Percentiles rank a stretch among this genome's conserved stretches.
phyloP scores from a whole-genome alignment of 1,139 yeast genomes.

The Yamadazyma pseudoaaseri region DNA sequence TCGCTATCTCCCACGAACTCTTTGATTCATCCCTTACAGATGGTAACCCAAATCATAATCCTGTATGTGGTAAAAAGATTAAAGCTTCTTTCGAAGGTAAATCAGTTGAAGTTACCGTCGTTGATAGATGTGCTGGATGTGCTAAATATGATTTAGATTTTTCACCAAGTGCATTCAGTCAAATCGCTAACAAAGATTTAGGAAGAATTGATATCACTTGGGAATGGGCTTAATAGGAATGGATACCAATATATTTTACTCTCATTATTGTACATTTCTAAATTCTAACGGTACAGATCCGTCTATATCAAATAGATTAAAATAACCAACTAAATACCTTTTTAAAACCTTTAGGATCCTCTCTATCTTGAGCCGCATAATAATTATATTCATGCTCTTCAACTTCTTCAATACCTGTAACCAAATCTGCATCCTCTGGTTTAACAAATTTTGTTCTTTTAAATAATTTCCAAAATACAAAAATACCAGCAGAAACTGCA shows the following conservation, averaged over 20 bases:
- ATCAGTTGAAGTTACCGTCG: slow-evolving; percentile 43
- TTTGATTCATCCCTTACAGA: slow-evolving; percentile 28
- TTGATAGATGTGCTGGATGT: slow-evolving; percentile 45
- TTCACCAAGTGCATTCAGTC: slow-evolving; percentile 42
- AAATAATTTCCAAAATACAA: slow-evolving; percentile 29
- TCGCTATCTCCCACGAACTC: slow-evolving; percentile 38
- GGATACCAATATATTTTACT: no score
- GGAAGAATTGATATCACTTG: slow-evolving; percentile 46
- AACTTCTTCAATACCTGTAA: slow-evolving; percentile 37
- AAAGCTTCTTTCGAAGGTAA: slow-evolving; percentile 38
- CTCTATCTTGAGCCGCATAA: slow-evolving; percentile 27
- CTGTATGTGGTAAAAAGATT: slow-evolving; percentile 44
- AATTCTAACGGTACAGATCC: no score
- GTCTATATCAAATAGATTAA: slow-evolving; percentile 4
- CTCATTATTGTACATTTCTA: no score
- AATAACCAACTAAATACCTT: slow-evolving; percentile 13
- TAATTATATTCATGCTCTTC: slow-evolving; percentile 45
- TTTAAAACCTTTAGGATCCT: slow-evolving; percentile 6
- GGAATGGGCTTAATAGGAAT: slow-evolving; percentile 30
- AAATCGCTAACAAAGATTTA: slow-evolving; percentile 36
- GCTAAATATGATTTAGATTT: slow-evolving; percentile 38
- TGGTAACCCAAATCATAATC: slow-evolving; percentile 42
- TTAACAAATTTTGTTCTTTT: slow-evolving; percentile 26
- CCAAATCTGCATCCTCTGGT: slow-evolving; percentile 34
- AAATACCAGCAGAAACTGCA: slow-evolving; percentile 28